These are phyloP conservation scores for Talaromyces albobiverticillius DNA, from an alignment of 2,329 filamentous ascomycete genomes.

Conservation along the genomic window DNA sequence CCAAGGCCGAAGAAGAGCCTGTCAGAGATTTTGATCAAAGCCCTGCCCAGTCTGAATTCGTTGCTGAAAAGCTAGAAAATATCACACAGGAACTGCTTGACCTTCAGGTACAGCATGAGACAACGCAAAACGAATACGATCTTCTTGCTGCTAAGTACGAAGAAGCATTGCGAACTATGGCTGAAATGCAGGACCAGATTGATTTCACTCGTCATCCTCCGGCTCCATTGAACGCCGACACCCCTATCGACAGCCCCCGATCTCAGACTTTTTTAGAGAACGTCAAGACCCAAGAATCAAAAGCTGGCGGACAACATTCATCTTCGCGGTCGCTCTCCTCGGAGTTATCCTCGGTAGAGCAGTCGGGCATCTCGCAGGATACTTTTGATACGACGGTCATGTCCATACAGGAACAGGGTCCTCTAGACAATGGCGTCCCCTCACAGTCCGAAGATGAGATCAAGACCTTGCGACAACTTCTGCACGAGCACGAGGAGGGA, in stretches of 20 bases:
- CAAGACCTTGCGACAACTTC: conserved; percentile 65
- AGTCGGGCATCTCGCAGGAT: conserved; percentile 65
- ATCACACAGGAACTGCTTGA: conserved; percentile 90
- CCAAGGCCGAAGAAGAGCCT: conserved; percentile 26
- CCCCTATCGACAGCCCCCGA: conserved; percentile 44
- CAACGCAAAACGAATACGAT: conserved; percentile 76
- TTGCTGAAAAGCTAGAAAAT: conserved; percentile 87
- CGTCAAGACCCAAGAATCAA: conserved; percentile 66
- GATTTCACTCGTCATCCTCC: conserved; percentile 70
- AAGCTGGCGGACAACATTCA: conserved; percentile 66
- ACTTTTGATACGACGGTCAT: conserved; percentile 58
- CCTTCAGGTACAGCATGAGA: conserved; percentile 85
- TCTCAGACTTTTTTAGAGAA: conserved; percentile 85
- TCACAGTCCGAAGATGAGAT: conserved; percentile 62
- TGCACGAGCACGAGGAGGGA: conserved; percentile 72
- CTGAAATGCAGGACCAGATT: conserved; percentile 76
- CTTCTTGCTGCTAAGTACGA: conserved; percentile 85
- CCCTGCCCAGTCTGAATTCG: conserved; percentile 77
- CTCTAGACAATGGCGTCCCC: conserved; percentile 22
- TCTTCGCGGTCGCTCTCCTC: conserved; percentile 90
- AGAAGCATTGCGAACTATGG: conserved; percentile 75
- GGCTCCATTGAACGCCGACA: conserved; percentile 41
- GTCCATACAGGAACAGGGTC: conserved; percentile 21
- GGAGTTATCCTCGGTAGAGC: conserved; percentile 85
- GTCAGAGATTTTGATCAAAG: conserved; percentile 53